A percentile compares a stretch with the other conserved stretches of the same genome.
These are phyloP conservation scores for Macrophomina tecta DNA, from an alignment of 2,329 filamentous ascomycete species.

Conservation along the genomic window DNA sequence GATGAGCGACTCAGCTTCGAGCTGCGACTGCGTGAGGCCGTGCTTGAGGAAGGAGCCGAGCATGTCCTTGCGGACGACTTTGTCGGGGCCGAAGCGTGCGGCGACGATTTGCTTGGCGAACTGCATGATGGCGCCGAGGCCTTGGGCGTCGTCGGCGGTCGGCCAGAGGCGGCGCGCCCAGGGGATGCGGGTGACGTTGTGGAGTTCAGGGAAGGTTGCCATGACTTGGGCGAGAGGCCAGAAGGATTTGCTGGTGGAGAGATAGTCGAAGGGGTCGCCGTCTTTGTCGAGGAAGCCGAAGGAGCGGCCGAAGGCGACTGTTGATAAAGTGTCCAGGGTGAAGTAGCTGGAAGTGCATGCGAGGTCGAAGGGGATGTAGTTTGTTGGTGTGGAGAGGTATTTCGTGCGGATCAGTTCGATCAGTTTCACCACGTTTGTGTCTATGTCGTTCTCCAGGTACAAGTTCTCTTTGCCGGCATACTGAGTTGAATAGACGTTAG, in stretches of 20 bases:
- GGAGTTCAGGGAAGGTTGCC: conserved; percentile 50
- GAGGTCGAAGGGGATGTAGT: conserved; percentile 39
- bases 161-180: conserved; percentile 38
- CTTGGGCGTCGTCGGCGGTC: conserved; percentile 26
- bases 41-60: conserved; percentile 57
- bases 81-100: conserved; percentile 53
- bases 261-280: conserved; percentile 55
- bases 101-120: conserved; percentile 54
- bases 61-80: conserved; percentile 56
- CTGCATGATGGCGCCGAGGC: conserved; percentile 31
- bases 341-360: conserved; percentile 46
- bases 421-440: not conserved
- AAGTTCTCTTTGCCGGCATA: conserved; percentile 4
- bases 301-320: conserved; percentile 49
- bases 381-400: conserved; percentile 33
- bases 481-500: conserved; percentile 36
- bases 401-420: not conserved
- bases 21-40: conserved; percentile 47
- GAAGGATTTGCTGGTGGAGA: conserved; percentile 51
- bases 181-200: conserved; percentile 49
- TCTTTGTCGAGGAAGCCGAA: conserved; percentile 59
- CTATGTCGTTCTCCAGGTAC: not conserved
- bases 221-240: conserved; percentile 55
- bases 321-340: conserved; percentile 50
- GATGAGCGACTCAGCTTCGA: conserved; percentile 52